Conservation (phyloP, 2,329 filamentous ascomycete genomes). For the Claviceps sp. region DNA sequence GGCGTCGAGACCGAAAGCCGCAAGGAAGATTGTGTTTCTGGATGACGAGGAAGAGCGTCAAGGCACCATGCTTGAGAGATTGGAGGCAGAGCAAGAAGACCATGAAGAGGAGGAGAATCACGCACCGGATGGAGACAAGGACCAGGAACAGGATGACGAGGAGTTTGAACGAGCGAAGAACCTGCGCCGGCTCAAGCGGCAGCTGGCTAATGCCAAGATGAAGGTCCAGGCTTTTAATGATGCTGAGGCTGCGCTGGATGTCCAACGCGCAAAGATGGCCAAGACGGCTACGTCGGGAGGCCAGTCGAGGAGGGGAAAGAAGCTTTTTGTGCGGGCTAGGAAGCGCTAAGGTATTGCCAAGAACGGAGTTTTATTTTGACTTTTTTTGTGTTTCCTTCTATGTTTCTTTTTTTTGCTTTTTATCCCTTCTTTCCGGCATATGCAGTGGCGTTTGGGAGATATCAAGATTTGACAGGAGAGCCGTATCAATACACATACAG, state of each 20-base stretch:
- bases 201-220: slow-evolving; percentile 36
- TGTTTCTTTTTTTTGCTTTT: neutral
- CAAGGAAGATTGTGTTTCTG: slow-evolving; percentile 41
- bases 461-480: neutral
- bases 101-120: slow-evolving; percentile 11
- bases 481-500: neutral
- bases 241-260: slow-evolving; percentile 42
- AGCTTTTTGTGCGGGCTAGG: slow-evolving; percentile 48
- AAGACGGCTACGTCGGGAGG: slow-evolving; percentile 50
- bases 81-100: slow-evolving; percentile 18
- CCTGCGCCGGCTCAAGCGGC: slow-evolving; percentile 31
- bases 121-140: slow-evolving; percentile 7
- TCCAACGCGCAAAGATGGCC: slow-evolving; percentile 50
- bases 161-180: slow-evolving; percentile 27
- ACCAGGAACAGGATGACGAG: slow-evolving; percentile 18
- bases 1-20: slow-evolving; percentile 15
- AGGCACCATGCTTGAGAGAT: slow-evolving; percentile 16
- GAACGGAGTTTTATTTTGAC: neutral
- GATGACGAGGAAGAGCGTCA: slow-evolving; percentile 26
- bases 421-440: neutral
- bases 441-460: slow-evolving; percentile 1
- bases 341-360: slow-evolving; percentile 33
- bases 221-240: slow-evolving; percentile 41
- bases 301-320: slow-evolving; percentile 45
- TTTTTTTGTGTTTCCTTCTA: neutral